Evolutionary conservation across 2,329 filamentous ascomycete species (phyloP), one percentile per base, ranked within the genome.

Genomic region (Coniochaeta ligniaria): DNA sequence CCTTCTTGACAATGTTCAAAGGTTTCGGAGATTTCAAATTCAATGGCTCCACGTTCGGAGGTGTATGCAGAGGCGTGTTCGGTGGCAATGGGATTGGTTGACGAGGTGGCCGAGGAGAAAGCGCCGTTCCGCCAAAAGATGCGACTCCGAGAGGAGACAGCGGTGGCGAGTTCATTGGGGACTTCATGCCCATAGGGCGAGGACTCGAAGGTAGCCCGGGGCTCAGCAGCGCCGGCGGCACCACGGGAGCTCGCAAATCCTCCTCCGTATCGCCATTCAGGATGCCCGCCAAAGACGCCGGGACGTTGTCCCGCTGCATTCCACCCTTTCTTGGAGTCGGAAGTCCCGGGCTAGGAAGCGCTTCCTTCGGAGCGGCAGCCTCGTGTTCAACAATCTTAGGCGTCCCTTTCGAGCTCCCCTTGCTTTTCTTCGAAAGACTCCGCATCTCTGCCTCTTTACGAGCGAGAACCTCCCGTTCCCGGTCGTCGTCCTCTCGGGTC

Each of bases 401-500:
- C 62, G 82, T 76, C 59, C 69, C 71, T 59, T 79, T 79, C 4
- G 47, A 79, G 62, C 76, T 78, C 64, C 78, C 80, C 70, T 83
- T 87, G 72, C 81, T 87, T 78, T 90, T 91, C 71, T 90, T 91
- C 0, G 90, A 93, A 33, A 84, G 76, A 72, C 89, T 92, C 61
- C 88, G 83, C 31, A 83, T 80, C 68, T 91, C 88, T 14, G 88
- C 84, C 67, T 92, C 87, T 68, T 86, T 82, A 55, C 83, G 71
- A 1, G 83, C 85, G n/a, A 87, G 73, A 16, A 85, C 79, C 70
- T 94, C 91, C 56, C 93, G 85, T 60, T 91, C 84, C 60, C 82
- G 82, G 66, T 97, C 92, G 68, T 97, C 93, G 63, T 96, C 91
- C 71, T 94, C 92, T 59, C 93, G 84, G 2, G 92, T 96, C 73